These are phyloP conservation scores for Xenoacremonium recifei DNA, from an alignment of 2,329 filamentous ascomycete genomes.

Conservation along the genomic window DNA sequence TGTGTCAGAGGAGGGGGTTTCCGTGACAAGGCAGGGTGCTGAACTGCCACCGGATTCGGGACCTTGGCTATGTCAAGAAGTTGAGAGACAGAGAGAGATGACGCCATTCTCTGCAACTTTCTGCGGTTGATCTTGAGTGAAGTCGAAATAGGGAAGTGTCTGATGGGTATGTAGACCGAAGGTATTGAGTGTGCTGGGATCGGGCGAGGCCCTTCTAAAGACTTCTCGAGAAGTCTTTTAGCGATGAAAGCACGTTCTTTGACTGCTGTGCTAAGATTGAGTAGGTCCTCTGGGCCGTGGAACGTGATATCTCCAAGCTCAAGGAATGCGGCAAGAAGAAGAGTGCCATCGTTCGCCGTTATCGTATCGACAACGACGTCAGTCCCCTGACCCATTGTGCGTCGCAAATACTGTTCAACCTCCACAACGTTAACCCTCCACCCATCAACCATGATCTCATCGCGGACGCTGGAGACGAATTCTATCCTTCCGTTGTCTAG, in stretches of 20 bases:
- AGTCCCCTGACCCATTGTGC: constrained; percentile 43
- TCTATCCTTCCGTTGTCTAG: constrained; percentile 47
- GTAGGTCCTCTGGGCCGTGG: constrained; percentile 37
- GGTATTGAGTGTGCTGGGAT: constrained; percentile 45
- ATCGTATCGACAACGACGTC: constrained; percentile 51
- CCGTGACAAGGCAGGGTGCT: constrained; percentile 25
- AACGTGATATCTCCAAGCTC: constrained; percentile 43
- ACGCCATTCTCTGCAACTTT: constrained; percentile 45
- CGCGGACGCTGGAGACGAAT: constrained; percentile 43
- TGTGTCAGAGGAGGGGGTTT: constrained; percentile 49
- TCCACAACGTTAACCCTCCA: constrained; percentile 40
- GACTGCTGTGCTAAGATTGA: constrained; percentile 36
- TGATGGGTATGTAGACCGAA: constrained; percentile 47
- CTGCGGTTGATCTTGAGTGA: constrained; percentile 51
- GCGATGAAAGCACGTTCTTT: constrained; percentile 43
- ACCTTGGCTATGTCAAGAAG: constrained; percentile 40
- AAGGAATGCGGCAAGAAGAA: constrained; percentile 47
- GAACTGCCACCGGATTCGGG: constrained; percentile 35
- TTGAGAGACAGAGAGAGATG: constrained; percentile 41
- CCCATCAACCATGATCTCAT: constrained; percentile 40
- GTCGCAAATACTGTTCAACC: constrained; percentile 47
- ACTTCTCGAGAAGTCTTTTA: constrained; percentile 42
- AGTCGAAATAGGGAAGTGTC: constrained; percentile 45
- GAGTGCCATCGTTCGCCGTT: constrained; percentile 41
- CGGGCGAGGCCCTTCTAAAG: constrained; percentile 31